phyloP scores from a whole-genome alignment of 345 rosid genomes.

The Hibiscus trionum region DNA sequence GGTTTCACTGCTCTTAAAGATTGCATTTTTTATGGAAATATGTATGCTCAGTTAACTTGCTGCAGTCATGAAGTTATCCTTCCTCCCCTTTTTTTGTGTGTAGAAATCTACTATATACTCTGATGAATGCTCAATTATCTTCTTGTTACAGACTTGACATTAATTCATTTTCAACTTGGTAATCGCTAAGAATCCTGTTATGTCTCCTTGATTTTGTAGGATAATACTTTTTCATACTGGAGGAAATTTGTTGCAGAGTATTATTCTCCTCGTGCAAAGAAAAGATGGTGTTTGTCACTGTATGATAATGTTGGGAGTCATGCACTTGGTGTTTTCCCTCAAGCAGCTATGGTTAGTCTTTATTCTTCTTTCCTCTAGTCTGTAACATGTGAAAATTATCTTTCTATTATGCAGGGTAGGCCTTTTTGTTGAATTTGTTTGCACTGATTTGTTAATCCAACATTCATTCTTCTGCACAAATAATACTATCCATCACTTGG shows the following conservation, averaged over 20 bases:
- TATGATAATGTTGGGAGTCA: slow-evolving; percentile 89
- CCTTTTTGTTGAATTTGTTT: neutral
- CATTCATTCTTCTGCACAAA: neutral
- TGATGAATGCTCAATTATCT: neutral
- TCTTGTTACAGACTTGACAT: neutral
- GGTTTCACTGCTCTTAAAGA: neutral
- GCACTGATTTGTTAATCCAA: neutral
- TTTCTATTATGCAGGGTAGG: neutral
- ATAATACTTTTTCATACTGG: slow-evolving; percentile 84
- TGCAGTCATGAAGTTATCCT: neutral
- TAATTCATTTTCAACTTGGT: slow-evolving; percentile 1
- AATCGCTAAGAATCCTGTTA: slow-evolving; percentile 10
- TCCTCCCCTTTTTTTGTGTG: neutral
- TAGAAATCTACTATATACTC: neutral
- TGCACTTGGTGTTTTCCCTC: slow-evolving; percentile 92
- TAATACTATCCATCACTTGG: neutral
- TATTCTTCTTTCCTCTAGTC: neutral
- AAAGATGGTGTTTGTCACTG: slow-evolving; percentile 89
- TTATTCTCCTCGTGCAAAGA: slow-evolving; percentile 93
- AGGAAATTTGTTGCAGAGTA: slow-evolving; percentile 90
- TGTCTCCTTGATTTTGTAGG: slow-evolving; percentile 42
- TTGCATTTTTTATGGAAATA: neutral
- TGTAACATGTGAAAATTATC: neutral
- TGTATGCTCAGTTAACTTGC: neutral
- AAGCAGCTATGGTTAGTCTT: slow-evolving; percentile 81